Evolutionary conservation across 371 early-diverging fungal species (phyloP), one percentile per base, ranked within the genome.

Genomic region (Syncephalastrum sp.): DNA sequence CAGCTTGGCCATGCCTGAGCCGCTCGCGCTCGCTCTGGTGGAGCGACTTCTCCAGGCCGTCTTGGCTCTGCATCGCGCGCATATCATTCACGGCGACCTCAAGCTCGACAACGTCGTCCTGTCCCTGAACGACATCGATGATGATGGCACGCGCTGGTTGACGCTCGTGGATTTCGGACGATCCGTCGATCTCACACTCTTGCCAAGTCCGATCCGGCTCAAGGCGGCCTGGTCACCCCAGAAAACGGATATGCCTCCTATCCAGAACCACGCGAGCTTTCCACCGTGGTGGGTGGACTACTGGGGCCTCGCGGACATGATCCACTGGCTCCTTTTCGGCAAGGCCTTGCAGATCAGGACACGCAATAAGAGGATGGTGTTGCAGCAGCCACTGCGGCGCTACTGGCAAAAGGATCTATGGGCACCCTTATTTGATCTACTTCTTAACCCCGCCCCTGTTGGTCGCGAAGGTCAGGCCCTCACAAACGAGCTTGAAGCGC

Each of bases 71-170:
- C 82, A 82, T 48, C 12, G 17, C 0, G 53, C 59, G 2, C 63
- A 59, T 13, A 74, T 79, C 17, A 46, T 65, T 42, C 82, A 82
- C 56, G 70, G 74, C 46, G 82, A 82, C 53, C 54, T 82, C 19
- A 82, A 82, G 54, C 56, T 70, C 3, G 82, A 82, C 46, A 82
- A 82, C 54, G 54, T 74, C 23, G 59, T 81, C 63, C 8, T 81
- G 8, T 56, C 48, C 56, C 42, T 44, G 16, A 24, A 64, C 29
- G 47, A 47, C 15, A 50, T 53, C 24, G 27, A 46, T 6, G 27
- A 46, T 6, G 46, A 46, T 10, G 38, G 17, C 19, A 13, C 47
- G 14, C 64, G 64, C 42, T 49, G 46, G 5, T 17, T 81, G 0
- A 61, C 60, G 15, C 25, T 82, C 42, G 74, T 82, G 33, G 82